Percentiles rank a stretch among this genome's conserved stretches.
Evolutionary conservation across 768 basidiomycete species (phyloP).

Genomic region (Chalciporus sphaerocephalus): DNA sequence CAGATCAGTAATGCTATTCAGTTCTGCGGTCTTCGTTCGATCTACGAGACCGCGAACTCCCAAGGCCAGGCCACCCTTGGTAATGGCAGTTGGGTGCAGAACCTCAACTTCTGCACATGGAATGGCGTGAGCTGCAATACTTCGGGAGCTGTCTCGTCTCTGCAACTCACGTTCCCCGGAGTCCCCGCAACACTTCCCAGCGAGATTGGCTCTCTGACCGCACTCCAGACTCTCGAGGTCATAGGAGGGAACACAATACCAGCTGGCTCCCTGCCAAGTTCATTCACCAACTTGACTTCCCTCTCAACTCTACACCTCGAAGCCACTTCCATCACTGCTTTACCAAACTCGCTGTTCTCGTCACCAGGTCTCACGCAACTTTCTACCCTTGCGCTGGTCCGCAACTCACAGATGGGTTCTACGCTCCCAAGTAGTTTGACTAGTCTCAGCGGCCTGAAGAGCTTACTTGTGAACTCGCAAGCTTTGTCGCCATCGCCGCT

Average conservation of each 20-base stretch:
- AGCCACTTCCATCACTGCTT: slow-evolving; percentile 36
- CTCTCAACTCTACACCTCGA: slow-evolving; percentile 40
- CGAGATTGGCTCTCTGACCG: slow-evolving; percentile 38
- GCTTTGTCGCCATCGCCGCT: slow-evolving; percentile 31
- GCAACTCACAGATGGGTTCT: slow-evolving; percentile 38
- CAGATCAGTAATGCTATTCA: slow-evolving; percentile 37
- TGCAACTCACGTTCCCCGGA: slow-evolving; percentile 45
- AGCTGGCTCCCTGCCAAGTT: slow-evolving; percentile 39
- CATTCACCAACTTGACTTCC: slow-evolving; percentile 35
- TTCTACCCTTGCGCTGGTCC: slow-evolving; percentile 35
- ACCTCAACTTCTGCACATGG: slow-evolving; percentile 45
- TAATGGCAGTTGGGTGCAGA: slow-evolving; percentile 43
- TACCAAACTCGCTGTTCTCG: slow-evolving; percentile 34
- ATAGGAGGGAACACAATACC: slow-evolving; percentile 41
- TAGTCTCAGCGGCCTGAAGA: slow-evolving; percentile 31
- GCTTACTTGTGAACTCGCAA: slow-evolving; percentile 37
- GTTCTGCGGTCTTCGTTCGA: slow-evolving; percentile 44
- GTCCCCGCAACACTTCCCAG: slow-evolving; percentile 43
- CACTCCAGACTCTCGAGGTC: slow-evolving; percentile 36
- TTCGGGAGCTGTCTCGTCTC: slow-evolving; percentile 35
- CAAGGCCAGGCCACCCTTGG: slow-evolving; percentile 38
- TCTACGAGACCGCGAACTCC: slow-evolving; percentile 38
- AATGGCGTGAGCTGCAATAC: slow-evolving; percentile 42
- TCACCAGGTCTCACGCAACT: slow-evolving; percentile 31
- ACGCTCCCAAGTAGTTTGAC: slow-evolving; percentile 36